These are phyloP conservation scores for Flaveria robusta DNA, from an alignment of 129 eudicot genomes.

Conservation along the genomic window DNA sequence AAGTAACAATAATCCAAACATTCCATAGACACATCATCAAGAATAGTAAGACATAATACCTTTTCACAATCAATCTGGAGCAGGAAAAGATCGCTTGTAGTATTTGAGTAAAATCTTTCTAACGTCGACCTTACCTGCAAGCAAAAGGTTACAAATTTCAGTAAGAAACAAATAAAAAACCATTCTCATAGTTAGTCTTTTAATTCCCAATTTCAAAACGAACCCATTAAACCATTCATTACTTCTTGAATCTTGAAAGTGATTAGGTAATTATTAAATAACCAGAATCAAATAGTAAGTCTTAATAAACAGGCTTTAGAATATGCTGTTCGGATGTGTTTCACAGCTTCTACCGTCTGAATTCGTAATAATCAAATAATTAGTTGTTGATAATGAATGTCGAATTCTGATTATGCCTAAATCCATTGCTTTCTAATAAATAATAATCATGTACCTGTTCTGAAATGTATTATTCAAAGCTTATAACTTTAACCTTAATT, in stretches of 20 bases:
- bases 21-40: not conserved
- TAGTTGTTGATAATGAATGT: not conserved
- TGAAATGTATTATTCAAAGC: not conserved
- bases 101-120: conserved; percentile 55
- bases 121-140: conserved; percentile 60
- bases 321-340: not conserved
- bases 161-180: not conserved
- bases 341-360: too few relatives aligned
- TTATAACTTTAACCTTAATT: not conserved
- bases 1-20: not conserved
- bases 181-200: not conserved
- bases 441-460: not conserved
- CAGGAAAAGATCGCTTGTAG: conserved; percentile 54
- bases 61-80: conserved; percentile 72
- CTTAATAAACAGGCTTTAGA: not conserved
- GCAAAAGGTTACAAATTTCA: not conserved
- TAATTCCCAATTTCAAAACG: not conserved
- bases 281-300: not conserved
- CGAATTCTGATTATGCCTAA: not conserved
- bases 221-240: not conserved
- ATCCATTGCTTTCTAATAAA: not conserved
- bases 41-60: conserved; percentile 31
- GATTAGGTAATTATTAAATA: not conserved
- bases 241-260: not conserved
- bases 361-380: not conserved